Base-by-base conservation (phyloP, 129 eudicot species). In the Flaveria ramosissima region DNA sequence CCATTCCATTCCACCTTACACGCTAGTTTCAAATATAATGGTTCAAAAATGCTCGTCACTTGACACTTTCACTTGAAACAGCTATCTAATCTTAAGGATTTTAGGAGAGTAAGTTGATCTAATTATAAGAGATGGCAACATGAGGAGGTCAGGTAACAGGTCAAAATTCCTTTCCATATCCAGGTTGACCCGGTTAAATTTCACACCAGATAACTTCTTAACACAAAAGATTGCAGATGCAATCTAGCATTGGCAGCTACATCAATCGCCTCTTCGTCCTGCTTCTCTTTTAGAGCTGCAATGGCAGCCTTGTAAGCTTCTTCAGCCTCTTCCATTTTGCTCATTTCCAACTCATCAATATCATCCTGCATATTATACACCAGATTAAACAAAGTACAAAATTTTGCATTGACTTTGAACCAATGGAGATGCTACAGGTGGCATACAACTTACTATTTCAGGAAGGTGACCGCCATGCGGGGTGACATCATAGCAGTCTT, bases 221-320 rank as follows among this genome's bases (percentile, higher is more conserved):
- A 41, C 78, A 88, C 92, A 71, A 90, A 56, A 9, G 92, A 89
- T 27, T 89, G 97, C 56, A 94, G 88, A 82, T 84, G 87, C 61
- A 66, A 78, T 83, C 98, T 87, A 77, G 96, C 93, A 51, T 42
- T 84, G 24, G 93, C 87, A 27, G 98, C 98, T 53, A 82, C 71
- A 23, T 84, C 61, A 74, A 91, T 83, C 12, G 98, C 89, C 69
- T 81, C 92, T 78, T 94, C 98, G 41, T 94, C 96, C 81, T 84
- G 96, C 64, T 74, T 87, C 77, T 89, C 92, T 78, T 91, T 94
- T 59, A 90, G 92, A 78, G 82, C 80, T 64, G 92, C 93, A 71
- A 94, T 74, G 19, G 97, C 93, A 41, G 86, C 86, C 74, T 84
- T 70, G 80, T 94, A 94, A 59, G 97, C 90, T 80, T 85, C 91